Conservation (phyloP, 1,139 yeast genomes). For the Scheffersomyces parashehatae region DNA sequence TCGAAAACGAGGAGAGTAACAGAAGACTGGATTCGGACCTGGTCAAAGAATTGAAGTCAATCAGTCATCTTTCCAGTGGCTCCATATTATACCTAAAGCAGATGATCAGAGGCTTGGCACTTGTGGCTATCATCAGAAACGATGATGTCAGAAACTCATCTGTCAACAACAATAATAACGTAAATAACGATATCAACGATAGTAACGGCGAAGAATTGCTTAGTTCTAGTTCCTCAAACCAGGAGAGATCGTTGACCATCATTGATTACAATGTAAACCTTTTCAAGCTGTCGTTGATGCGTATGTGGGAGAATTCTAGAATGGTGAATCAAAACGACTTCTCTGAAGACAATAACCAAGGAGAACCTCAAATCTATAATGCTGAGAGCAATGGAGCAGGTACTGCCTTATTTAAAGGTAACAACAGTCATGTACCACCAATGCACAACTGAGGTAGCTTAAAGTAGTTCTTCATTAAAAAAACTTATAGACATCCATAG, state of each 20-base stretch:
- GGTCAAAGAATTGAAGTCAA: conserved; percentile 54
- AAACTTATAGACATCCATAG: no score
- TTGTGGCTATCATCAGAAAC: conserved; percentile 81
- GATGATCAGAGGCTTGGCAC: conserved; percentile 90
- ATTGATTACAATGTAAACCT: conserved; percentile 88
- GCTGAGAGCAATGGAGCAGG: background rate
- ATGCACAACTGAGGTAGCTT: background rate
- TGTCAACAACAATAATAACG: conserved; percentile 1
- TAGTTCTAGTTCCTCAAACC: conserved; percentile 7
- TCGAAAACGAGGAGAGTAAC: conserved; percentile 25
- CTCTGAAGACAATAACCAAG: background rate
- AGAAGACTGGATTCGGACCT: conserved; percentile 1
- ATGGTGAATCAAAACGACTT: conserved; percentile 3
- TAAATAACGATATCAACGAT: conserved; percentile 2
- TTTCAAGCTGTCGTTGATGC: conserved; percentile 75
- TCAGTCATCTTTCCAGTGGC: conserved; percentile 79
- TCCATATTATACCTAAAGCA: conserved; percentile 79
- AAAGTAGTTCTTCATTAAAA: no score
- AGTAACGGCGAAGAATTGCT: background rate
- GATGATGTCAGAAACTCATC: conserved; percentile 39
- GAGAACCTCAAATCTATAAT: background rate
- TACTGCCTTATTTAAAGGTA: background rate
- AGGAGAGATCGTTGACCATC: conserved; percentile 62
- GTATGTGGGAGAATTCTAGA: conserved; percentile 62
- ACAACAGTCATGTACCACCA: background rate